Evolutionary conservation across 179 eudicot species (phyloP).

Genomic region (Silene vulgaris): DNA sequence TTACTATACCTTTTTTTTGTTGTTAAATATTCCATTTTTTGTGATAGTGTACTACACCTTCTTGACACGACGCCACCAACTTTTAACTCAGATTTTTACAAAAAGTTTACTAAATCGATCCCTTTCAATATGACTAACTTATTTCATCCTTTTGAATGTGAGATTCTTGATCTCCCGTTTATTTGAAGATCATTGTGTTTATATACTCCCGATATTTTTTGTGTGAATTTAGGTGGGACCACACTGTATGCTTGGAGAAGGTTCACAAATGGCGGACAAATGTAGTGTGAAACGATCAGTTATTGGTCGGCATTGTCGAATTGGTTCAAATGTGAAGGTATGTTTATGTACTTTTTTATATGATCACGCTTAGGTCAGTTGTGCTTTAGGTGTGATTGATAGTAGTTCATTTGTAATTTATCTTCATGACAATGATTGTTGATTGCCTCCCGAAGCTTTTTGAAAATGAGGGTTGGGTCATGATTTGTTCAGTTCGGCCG

Average conservation of each 20-base stretch:
- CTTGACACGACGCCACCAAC: too few relatives aligned
- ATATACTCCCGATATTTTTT: neutral
- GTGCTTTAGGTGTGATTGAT: too few relatives aligned
- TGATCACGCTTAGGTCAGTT: too few relatives aligned
- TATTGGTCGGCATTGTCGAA: slow-evolving; percentile 90
- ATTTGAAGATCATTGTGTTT: neutral
- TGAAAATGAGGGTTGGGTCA: neutral
- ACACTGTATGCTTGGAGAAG: slow-evolving; percentile 93
- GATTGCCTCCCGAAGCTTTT: too few relatives aligned
- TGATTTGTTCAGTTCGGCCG: neutral
- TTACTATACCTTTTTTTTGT: neutral
- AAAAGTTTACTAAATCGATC: neutral
- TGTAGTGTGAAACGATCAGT: slow-evolving; percentile 92
- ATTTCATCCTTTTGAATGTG: neutral
- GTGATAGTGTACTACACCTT: too few relatives aligned
- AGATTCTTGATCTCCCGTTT: neutral
- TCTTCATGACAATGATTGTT: too few relatives aligned
- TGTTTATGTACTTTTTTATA: neutral
- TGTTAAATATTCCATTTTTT: too few relatives aligned
- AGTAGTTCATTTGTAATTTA: too few relatives aligned
- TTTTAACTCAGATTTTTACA: neutral
- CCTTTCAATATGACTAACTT: neutral
- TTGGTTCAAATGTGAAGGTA: slow-evolving; percentile 97
- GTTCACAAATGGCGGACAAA: slow-evolving; percentile 92
- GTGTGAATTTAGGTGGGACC: slow-evolving; percentile 66